phyloP scores from a whole-genome alignment of 306 rosid genomes.

The Fragaria ananassa region DNA sequence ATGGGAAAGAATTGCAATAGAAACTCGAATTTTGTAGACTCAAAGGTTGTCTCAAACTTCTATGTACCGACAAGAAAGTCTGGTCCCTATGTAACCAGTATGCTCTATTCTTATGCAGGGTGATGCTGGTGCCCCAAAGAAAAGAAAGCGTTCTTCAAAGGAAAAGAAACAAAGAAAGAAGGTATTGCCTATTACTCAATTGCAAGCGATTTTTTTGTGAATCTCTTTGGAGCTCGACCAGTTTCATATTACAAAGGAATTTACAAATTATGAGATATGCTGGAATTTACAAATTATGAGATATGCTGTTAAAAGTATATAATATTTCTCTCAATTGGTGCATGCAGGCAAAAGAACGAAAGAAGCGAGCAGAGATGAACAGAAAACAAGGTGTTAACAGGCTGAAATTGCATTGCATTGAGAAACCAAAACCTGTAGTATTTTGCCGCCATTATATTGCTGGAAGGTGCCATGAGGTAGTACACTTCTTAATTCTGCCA shows the following conservation, averaged over 20 bases:
- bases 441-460: slow-evolving; percentile 67
- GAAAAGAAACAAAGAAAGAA: slow-evolving; percentile 54
- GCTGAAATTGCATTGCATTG: slow-evolving; percentile 49
- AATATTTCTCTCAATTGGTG: slow-evolving; percentile 10
- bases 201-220: not conserved
- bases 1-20: not conserved
- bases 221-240: not conserved
- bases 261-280: not conserved
- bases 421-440: slow-evolving; percentile 43
- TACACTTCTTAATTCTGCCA: slow-evolving; percentile 13
- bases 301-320: slow-evolving; percentile 11
- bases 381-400: slow-evolving; percentile 72
- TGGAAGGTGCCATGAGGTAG: slow-evolving; percentile 83
- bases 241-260: not conserved
- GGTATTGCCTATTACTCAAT: slow-evolving; percentile 36
- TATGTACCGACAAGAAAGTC: not conserved
- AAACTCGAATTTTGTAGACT: not conserved
- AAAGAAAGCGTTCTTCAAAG: slow-evolving; percentile 47
- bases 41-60: not conserved
- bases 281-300: not conserved
- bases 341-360: slow-evolving; percentile 48
- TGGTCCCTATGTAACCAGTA: slow-evolving; percentile 6
- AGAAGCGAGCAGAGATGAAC: slow-evolving; percentile 61
- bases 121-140: slow-evolving; percentile 27
- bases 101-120: slow-evolving; percentile 34